Evolutionary conservation across 1,284 basidiomycete species (phyloP), one percentile per base, ranked within the genome.

Genomic region (Uromyces viciae-fabae): DNA sequence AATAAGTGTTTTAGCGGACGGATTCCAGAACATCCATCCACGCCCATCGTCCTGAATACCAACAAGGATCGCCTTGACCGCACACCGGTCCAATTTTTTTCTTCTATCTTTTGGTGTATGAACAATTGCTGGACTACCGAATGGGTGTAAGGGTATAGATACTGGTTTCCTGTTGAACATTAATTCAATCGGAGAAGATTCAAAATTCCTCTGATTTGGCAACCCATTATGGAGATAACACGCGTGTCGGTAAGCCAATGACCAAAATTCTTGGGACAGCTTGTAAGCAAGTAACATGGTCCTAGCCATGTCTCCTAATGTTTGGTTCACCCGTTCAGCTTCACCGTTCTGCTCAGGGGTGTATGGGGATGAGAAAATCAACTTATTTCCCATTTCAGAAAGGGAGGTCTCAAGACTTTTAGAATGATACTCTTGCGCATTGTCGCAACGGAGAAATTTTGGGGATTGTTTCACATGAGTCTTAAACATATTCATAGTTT

Each of bases 1-100:
- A 22, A 54, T 72, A n/a, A 72, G 25, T 28, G n/a, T 42, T 46
- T 72, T 49, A 5, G 43, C 22, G n/a, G 4, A 14, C 2, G 36
- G 17, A 25, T 72, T 43, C 49, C 54, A 80, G 38, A 80, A 72
- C 2, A 80, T 28, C 77, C 77, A 72, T 2, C 77, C 77, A 31
- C 31, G 25, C 19, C 69, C 69, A 0, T n/a, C 33, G 22, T 19
- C 14, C 2, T 40, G 43, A 25, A 52, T 56, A 17, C 49, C 49
- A 22, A 78, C 19, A 7, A 78, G 22, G 14, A 28, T 49, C 36
- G 40, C 54, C 43, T 31, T 7, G 19, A 19, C 19, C 3, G 15
- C 76, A n/a, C 76, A 5, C 25, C 56, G 49, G 8, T 69, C 64
- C 3, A 78, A 33, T 40, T 71, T 78, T 5, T 22, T 7, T 7